Evolutionary conservation across 257 asterid genomes (phyloP).

Genomic region (Schizonepeta tenuifolia): DNA sequence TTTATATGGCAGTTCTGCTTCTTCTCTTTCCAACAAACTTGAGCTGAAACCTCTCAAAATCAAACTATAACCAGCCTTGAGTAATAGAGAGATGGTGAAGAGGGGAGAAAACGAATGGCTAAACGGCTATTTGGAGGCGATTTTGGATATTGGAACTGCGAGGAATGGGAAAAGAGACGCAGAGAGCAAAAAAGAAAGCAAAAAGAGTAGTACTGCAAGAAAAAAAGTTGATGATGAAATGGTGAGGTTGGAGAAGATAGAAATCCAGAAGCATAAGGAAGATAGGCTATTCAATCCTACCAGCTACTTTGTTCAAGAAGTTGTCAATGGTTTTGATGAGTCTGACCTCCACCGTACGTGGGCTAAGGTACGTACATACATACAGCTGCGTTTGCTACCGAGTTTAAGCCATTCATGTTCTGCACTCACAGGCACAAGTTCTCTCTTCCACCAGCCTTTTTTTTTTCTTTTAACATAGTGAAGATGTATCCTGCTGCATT

Average conservation of each 20-base stretch:
- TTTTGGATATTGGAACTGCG: constrained; percentile 55
- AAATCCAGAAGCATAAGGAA: constrained; percentile 36
- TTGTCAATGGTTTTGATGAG: constrained; percentile 67
- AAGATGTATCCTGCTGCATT: not conserved
- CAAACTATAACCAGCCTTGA: not conserved
- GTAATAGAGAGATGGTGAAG: constrained; percentile 22
- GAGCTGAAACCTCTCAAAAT: constrained; percentile 10
- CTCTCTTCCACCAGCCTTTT: not conserved
- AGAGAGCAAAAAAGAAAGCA: constrained; percentile 25
- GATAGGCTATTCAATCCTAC: constrained; percentile 59
- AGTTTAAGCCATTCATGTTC: no score
- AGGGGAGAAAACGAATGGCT: constrained; percentile 73
- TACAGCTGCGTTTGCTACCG: no score
- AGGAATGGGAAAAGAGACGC: constrained; percentile 32
- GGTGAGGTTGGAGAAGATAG: constrained; percentile 39
- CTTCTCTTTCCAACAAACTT: constrained; percentile 37
- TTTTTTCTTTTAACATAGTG: not conserved
- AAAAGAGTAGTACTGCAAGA: constrained; percentile 18
- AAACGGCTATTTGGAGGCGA: constrained; percentile 77
- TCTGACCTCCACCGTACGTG: constrained; percentile 71
- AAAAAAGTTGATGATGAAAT: constrained; percentile 44
- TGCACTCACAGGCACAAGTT: no score
- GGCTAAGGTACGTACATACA: constrained; percentile 50
- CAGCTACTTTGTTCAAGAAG: constrained; percentile 69
- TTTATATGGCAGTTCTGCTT: constrained; percentile 34